These are phyloP conservation scores for Debaryomyces udenii DNA, from an alignment of 1,139 yeast species.

Conservation along the genomic window DNA sequence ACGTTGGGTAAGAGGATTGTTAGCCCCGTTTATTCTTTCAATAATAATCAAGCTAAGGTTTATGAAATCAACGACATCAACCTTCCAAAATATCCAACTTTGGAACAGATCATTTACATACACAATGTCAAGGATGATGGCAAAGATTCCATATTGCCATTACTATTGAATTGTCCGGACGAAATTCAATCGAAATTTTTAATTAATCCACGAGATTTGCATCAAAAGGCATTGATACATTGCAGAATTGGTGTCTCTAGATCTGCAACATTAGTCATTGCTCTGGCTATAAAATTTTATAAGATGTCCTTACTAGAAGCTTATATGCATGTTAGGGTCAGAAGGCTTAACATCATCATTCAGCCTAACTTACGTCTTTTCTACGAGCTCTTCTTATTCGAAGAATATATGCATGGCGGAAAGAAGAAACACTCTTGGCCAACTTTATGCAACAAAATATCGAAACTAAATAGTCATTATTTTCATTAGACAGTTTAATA, in stretches of 20 bases:
- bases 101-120: conserved; percentile 34
- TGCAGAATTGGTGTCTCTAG: conserved; percentile 93
- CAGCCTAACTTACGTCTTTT: conserved; percentile 88
- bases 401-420: conserved; percentile 45
- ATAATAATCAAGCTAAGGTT: conserved; percentile 28
- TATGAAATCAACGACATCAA: conserved; percentile 30
- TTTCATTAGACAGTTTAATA: not conserved
- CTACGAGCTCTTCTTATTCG: conserved; percentile 83
- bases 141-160: conserved; percentile 36
- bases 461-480: conserved; percentile 38
- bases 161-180: conserved; percentile 35
- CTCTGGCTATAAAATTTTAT: conserved; percentile 80
- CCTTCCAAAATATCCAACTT: conserved; percentile 21
- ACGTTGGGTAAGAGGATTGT: conserved; percentile 14
- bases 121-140: conserved; percentile 47
- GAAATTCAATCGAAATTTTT: conserved; percentile 35
- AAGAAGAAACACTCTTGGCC: conserved; percentile 33
- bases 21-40: conserved; percentile 30
- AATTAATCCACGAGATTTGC: conserved; percentile 21
- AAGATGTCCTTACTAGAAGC: conserved; percentile 70
- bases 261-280: conserved; percentile 88
- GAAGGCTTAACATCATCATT: conserved; percentile 83
- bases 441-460: conserved; percentile 37
- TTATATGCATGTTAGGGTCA: conserved; percentile 77
- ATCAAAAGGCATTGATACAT: conserved; percentile 68